Evolutionary conservation across 257 asterid genomes (phyloP).

Genomic region (Agastache rugosa): DNA sequence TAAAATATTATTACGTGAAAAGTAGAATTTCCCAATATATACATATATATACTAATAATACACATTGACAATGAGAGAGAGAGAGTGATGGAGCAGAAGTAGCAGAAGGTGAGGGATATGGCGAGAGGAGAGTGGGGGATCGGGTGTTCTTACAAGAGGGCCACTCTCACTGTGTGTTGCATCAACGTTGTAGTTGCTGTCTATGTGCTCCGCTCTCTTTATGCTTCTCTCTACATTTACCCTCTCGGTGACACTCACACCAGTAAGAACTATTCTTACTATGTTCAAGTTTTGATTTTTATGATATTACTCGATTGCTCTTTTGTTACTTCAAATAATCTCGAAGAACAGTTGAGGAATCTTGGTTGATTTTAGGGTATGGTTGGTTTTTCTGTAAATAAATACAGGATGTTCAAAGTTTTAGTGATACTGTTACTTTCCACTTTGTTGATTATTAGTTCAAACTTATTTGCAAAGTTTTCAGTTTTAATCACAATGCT

Average conservation of each 20-base stretch:
- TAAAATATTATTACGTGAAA: no score
- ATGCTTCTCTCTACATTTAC: conserved; percentile 69
- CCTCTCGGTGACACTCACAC: conserved; percentile 53
- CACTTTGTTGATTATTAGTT: conserved; percentile 16
- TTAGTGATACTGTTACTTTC: background rate
- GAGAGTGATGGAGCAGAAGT: conserved; percentile 60
- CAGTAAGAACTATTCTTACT: conserved; percentile 60
- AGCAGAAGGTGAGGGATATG: conserved; percentile 55
- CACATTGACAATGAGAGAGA: conserved; percentile 23
- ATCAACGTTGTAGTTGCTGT: conserved; percentile 78
- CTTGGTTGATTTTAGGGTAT: conserved; percentile 33
- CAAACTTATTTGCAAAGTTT: background rate
- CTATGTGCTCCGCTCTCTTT: conserved; percentile 77
- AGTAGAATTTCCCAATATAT: no score
- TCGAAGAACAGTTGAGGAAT: conserved; percentile 3
- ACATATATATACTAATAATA: no score
- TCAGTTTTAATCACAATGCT: background rate
- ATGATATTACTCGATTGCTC: conserved; percentile 29
- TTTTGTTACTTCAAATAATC: conserved; percentile 24
- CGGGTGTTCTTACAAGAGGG: conserved; percentile 81
- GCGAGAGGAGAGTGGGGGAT: conserved; percentile 77
- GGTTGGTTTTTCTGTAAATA: conserved; percentile 23
- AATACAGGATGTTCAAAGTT: background rate
- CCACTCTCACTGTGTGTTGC: conserved; percentile 68
- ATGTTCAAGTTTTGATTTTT: conserved; percentile 21